These are phyloP conservation scores for Syzygium aqueum DNA, from an alignment of 345 rosid genomes.

Conservation along the genomic window DNA sequence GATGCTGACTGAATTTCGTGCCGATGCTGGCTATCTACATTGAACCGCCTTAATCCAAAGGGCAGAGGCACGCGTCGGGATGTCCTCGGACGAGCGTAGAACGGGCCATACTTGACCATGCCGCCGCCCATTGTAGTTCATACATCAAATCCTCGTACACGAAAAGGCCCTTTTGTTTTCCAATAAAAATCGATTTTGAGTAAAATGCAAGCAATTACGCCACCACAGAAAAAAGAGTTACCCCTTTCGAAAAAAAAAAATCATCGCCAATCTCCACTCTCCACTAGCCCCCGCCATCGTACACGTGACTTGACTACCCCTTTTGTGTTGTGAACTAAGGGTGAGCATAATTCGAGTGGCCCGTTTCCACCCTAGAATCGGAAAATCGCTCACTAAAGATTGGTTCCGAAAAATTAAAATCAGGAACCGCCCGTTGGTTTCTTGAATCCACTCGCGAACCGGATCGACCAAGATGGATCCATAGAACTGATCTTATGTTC, in stretches of 20 bases:
- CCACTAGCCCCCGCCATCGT: accelerated
- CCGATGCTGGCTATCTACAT: too few species aligned
- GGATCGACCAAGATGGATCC: too few species aligned
- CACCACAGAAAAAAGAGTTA: accelerated
- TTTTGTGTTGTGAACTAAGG: too few species aligned
- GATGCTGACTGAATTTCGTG: accelerated
- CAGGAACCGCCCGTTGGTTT: too few species aligned
- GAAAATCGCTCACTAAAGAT: too few species aligned
- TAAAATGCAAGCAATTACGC: background rate
- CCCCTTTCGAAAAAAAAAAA: background rate
- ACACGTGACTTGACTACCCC: too few species aligned
- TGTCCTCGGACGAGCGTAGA: background rate
- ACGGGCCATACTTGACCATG: background rate
- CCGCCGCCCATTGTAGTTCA: background rate
- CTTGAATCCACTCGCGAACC: too few species aligned
- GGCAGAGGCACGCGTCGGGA: background rate
- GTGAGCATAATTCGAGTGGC: too few species aligned
- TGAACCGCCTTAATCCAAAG: background rate
- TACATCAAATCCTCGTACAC: background rate
- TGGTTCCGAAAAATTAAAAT: too few species aligned
- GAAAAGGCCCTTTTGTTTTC: background rate
- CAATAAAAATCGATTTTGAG: background rate
- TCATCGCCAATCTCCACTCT: accelerated
- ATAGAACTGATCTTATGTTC: too few species aligned
- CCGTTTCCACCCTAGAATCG: too few species aligned